Conservation (phyloP, 176 grass and related monocot species). For the Tuctoria greenei region DNA sequence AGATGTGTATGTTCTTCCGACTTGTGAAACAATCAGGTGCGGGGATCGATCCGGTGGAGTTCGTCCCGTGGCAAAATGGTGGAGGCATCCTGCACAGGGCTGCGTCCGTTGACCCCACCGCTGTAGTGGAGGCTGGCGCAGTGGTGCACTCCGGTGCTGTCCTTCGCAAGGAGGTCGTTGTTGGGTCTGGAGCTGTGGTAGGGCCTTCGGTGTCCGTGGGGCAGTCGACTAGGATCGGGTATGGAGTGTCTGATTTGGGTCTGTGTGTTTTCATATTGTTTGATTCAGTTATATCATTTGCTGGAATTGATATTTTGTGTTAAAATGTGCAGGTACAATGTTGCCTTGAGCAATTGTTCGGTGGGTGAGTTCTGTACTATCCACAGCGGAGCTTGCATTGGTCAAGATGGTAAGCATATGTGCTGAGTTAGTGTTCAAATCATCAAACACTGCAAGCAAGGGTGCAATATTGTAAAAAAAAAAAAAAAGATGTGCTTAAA, state of each 20-base stretch:
- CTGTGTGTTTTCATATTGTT: neutral
- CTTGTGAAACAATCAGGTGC: conserved; percentile 14
- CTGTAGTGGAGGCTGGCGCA: conserved; percentile 45
- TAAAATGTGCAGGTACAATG: conserved; percentile 63
- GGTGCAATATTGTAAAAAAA: neutral
- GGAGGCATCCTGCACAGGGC: conserved; percentile 51
- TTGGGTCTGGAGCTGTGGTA: conserved; percentile 67
- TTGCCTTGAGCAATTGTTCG: conserved; percentile 69
- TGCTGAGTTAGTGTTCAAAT: neutral
- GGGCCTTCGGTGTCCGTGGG: conserved; percentile 67
- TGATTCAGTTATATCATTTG: conserved; percentile 2
- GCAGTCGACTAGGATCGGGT: conserved; percentile 75
- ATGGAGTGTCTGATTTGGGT: neutral
- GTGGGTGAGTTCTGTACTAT: conserved; percentile 68
- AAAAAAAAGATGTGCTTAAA: neutral
- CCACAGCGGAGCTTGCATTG: conserved; percentile 77
- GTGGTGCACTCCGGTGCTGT: conserved; percentile 56
- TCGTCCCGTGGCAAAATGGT: conserved; percentile 53
- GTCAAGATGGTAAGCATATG: conserved; percentile 75
- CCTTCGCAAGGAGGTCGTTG: conserved; percentile 51
- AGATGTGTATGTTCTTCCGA: neutral
- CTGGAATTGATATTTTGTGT: neutral
- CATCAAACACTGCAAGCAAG: neutral
- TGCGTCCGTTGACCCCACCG: conserved; percentile 40
- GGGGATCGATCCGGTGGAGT: conserved; percentile 15